Evolutionary conservation across 192 early-diverging fungal genomes (phyloP), one percentile per base, ranked within the genome.

Genomic region (Geranomyces michiganensis): DNA sequence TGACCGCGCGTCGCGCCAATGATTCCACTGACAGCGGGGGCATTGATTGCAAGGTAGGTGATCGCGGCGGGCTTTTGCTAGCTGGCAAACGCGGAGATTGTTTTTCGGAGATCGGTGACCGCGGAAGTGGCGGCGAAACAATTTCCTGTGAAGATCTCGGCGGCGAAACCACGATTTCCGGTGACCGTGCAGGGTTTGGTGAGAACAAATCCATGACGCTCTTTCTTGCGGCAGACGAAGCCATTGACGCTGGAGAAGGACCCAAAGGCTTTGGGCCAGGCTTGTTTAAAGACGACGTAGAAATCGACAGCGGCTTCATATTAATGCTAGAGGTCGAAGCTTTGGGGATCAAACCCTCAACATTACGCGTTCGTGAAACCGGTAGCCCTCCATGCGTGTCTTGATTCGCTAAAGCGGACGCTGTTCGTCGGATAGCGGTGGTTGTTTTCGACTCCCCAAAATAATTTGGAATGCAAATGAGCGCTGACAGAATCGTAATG

Each of bases 401-500:
- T 15, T 24, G 29, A 6, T 31, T 68, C 13, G 32, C 7, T 68
- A 41, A 55, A 48, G 53, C 7, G 9, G 24, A 22, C 21, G 29
- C 31, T 6, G 15, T 26, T 32, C 4, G 58, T 14, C 17, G 58
- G 58, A 29, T 3, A 29, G 17, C 17, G 19, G 12, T 17, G 4
- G 58, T 68, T 43, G 65, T 65, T 36, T 9, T 59, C 27, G 65
- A 46, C 29, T 21, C 30, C 15, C 26, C 26, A 61, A 48, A 77
- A 27, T 72, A 59, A 47, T 72, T 77, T 26, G 75, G 41, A 26
- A 80, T 41, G 68, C 68, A 72, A 32, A 85, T 66, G n/a, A 84
- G 62, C n/a, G 80, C 80, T 26, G 70, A 69, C 17, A 84, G 68
- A 43, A 78, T 77, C 12, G 56, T 70, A 59, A 85, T 81, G 3